Evolutionary conservation across 176 grass and related monocot species (phyloP), one percentile per base, ranked within the genome.

Genomic region (Zea luxurians): DNA sequence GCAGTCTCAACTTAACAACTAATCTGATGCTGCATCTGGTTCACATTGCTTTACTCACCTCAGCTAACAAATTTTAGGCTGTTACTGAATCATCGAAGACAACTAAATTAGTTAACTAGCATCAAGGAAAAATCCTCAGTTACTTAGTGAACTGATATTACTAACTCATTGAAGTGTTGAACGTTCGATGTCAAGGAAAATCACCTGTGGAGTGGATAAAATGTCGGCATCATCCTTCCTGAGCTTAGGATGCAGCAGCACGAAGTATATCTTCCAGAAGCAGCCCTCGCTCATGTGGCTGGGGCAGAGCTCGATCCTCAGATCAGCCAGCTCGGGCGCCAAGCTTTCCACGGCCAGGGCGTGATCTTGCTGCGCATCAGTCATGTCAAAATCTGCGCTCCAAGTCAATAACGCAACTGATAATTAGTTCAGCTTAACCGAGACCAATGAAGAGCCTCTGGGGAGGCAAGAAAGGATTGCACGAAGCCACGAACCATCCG

Each of bases 201-300:
- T 78, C 59, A 94, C 96, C 96, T 98, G 92, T 10, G 76, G 78
- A 48, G 86, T 88, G 2, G 84, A 98, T 12, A 98, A 70, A 62
- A 90, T 79, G 46, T 89, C 70, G 0, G 86, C 82, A 47, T 94
- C 92, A 27, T 92, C 78, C 78, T 85, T 87, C 79, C 38, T 72
- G 44, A 98, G 92, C 62, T 82, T 90, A 18, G 89, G 96, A 67
- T 92, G 89, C 81, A 98, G 82, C 61, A 94, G 86, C 59, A 92
- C 81, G 61, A 98, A 95, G 83, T 98, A 98, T 61, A 98, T 92
- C 85, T 81, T 91, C 96, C 96, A 98, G 83, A 98, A 98, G 65
- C 91, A 90, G 37, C 70, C 84, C 78, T 95, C 96, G 10, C 87
- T 92, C 88, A 98, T 94, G 74, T 92, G 80, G 64, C 50, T 64